phyloP scores from a whole-genome alignment of 2,329 filamentous ascomycete species.

The Capronia americana region DNA sequence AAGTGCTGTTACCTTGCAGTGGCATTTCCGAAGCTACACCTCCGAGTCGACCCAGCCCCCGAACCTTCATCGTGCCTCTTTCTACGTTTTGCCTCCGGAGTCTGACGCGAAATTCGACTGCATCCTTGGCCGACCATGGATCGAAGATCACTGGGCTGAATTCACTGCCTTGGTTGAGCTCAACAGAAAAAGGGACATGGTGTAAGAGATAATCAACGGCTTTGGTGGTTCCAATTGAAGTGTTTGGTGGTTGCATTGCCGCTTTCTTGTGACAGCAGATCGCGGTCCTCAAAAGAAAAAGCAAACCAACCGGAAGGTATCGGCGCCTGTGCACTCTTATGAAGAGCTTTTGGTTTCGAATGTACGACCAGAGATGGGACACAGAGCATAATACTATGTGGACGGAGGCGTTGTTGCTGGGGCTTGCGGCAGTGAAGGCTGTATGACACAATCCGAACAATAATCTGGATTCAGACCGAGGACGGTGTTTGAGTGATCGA shows the following conservation, averaged over 20 bases:
- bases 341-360: constrained; percentile 21
- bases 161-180: constrained; percentile 29
- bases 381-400: constrained; percentile 18
- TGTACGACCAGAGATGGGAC: constrained; percentile 28
- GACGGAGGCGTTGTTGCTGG: constrained; percentile 7
- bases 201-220: background rate
- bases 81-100: constrained; percentile 26
- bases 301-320: constrained; percentile 4
- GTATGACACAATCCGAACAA: constrained; percentile 20
- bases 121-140: constrained; percentile 35
- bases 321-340: constrained; percentile 21
- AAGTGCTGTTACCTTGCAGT: constrained; percentile 24
- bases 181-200: constrained; percentile 18
- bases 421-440: constrained; percentile 15
- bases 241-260: background rate
- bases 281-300: background rate
- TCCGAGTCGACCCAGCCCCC: background rate
- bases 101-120: constrained; percentile 32
- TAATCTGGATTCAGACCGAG: constrained; percentile 30
- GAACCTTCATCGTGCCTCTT: constrained; percentile 22
- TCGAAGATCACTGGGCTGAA: constrained; percentile 30
- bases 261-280: constrained; percentile 1
- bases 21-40: constrained; percentile 27
- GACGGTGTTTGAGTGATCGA: constrained; percentile 14
- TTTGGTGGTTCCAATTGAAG: constrained; percentile 3